Conservation (phyloP, 176 grass and related monocot genomes). For the Dendrocalamus sinicus region DNA sequence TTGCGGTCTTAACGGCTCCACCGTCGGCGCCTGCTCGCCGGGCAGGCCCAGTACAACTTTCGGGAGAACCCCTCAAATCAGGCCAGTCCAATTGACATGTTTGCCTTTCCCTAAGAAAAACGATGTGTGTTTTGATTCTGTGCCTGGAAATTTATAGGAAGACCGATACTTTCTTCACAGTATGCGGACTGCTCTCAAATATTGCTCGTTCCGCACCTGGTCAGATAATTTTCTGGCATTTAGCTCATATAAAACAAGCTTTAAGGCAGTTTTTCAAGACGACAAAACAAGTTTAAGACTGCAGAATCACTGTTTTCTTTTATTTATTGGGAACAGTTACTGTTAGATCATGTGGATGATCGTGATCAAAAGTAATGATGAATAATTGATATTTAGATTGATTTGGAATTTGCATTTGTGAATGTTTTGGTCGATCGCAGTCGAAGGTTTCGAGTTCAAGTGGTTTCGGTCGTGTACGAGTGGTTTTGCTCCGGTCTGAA, state of each 20-base stretch:
- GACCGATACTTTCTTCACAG: not conserved
- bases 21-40: not conserved
- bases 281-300: not conserved
- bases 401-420: too few species aligned
- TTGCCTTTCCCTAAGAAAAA: too few species aligned
- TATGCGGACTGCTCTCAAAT: not conserved
- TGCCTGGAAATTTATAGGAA: not conserved
- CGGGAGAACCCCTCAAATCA: not conserved
- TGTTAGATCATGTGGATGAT: too few species aligned
- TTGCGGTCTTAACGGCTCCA: not conserved
- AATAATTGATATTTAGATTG: too few species aligned
- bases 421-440: too few species aligned
- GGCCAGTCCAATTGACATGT: not conserved
- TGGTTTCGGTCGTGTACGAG: too few species aligned
- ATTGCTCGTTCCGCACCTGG: not conserved
- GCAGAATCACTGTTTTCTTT: not conserved
- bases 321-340: slow-evolving; percentile 25
- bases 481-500: too few species aligned
- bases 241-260: not conserved
- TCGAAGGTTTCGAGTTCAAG: too few species aligned
- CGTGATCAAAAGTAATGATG: too few species aligned
- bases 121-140: not conserved
- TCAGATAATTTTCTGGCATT: not conserved
- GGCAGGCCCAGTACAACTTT: not conserved
- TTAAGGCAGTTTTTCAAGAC: not conserved